phyloP scores from a whole-genome alignment of 441 rosid species.

The Erodium chrysanthum region DNA sequence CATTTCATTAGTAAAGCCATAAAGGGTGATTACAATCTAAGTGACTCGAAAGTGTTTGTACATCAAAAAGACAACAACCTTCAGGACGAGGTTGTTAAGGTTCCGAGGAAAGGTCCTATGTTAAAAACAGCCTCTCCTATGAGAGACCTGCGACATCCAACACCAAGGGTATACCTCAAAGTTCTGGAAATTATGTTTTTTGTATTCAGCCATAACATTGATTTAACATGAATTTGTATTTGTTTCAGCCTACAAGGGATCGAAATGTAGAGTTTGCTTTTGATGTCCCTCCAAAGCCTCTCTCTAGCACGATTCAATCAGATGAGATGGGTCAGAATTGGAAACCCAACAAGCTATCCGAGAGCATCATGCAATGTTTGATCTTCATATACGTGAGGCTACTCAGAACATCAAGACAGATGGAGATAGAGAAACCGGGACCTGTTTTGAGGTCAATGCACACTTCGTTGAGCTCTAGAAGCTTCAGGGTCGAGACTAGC shows the following conservation, averaged over 20 bases:
- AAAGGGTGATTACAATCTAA: constrained; percentile 48
- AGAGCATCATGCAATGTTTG: constrained; percentile 72
- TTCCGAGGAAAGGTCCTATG: constrained; percentile 25
- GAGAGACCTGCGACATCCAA: constrained; percentile 50
- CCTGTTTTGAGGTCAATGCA: constrained; percentile 51
- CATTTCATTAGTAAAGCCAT: constrained; percentile 87
- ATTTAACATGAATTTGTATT: constrained; percentile 13
- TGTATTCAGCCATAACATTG: too few species aligned
- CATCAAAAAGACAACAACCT: constrained; percentile 41
- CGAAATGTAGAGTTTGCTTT: constrained; percentile 31
- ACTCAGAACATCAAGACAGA: constrained; percentile 70
- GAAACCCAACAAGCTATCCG: constrained; percentile 80
- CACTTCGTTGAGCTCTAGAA: constrained; percentile 48
- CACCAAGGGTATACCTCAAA: constrained; percentile 45
- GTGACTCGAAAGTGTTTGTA: constrained; percentile 32
- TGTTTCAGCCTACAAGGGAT: constrained; percentile 42
- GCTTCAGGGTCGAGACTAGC: constrained; percentile 54
- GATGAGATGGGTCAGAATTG: constrained; percentile 55
- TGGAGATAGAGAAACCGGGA: constrained; percentile 68
- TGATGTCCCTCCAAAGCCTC: constrained; percentile 46
- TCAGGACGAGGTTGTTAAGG: constrained; percentile 32
- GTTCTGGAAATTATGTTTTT: not conserved
- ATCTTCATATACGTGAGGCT: constrained; percentile 68
- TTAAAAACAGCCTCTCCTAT: constrained; percentile 54
- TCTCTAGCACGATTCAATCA: constrained; percentile 39